Base-by-base conservation (phyloP, 2,329 filamentous ascomycete genomes). In the Didymella glomerata region DNA sequence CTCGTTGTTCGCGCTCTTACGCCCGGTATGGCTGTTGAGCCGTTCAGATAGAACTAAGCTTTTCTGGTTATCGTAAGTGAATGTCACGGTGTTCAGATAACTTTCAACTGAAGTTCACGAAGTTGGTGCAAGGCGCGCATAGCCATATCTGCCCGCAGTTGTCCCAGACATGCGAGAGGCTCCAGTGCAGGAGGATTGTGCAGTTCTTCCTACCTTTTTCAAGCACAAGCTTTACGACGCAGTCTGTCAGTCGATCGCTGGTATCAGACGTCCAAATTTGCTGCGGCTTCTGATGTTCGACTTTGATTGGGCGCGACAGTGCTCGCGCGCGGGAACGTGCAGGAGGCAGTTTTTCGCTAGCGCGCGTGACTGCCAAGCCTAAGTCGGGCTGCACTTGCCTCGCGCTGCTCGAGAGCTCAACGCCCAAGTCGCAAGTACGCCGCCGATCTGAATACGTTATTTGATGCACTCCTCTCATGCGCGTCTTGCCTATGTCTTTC, bases 341-440 rank as follows among this genome's bases (percentile, higher is more conserved):
- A 45, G 46, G 53, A 53, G 66, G 63, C 56, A 68, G 57, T 63
- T 69, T 68, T 70, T 65, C 53, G 65, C 62, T 66, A 68, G 63
- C 46, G 68, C 13, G 42, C 14, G 22, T 44, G 41, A 62, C 61
- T 67, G 66, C 65, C 36, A 38, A 47, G 45, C 25, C n/a, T 22
- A n/a, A 30, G 44, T 30, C 9, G 25, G 44, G 25, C 28, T 48
- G 18, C 10, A 20, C 18, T 27, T 47, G 45, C 45, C 45, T 34
- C 13, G 10, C 20, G 24, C 13, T 24, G 42, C 44, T 54, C 34
- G 44, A 54, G 51, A 54, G 51, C 51, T 50, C 28, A 36, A 20
- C 30, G 53, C 38, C 55, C 18, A 48, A 18, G 24, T 58, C 36
- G 24, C 38, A 48, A n/a, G 36, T 16, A 36, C 16, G 32, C 16